Base-by-base conservation (phyloP, 768 basidiomycete genomes). In the Tylopilus sp. region DNA sequence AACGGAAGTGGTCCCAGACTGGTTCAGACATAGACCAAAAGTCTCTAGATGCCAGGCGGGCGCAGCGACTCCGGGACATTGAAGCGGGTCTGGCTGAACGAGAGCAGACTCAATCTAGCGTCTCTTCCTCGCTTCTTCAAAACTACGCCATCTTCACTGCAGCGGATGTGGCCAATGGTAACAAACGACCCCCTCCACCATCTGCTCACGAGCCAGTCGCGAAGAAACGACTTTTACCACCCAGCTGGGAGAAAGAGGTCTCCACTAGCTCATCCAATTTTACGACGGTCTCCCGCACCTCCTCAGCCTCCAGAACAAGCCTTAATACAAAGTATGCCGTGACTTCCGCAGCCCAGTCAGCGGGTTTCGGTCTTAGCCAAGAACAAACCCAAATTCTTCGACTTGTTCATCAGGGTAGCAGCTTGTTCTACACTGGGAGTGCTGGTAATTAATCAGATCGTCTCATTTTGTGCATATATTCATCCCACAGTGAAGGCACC, bases 381-480 rank as follows among this genome's bases (percentile, higher is more conserved):
- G 95, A 98, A 63, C 97, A 99, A 70, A 83, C 75, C 46, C 80
- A 86, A 52, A 90, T 99, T 43, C 72, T 97, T 53, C 77, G 80
- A 51, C 75, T 97, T 31, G 94, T 94, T 1, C 73, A 85, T 30
- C 74, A 80, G 12, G 83, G 82, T 3, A 68, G 83, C 41, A 95
- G 84, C 60, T 63, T 98, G 26, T 99, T 99, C 63, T 99, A 98
- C 68, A 99, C 95, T 2, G 97, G 97, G 23, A 92, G 90, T 74
- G 97, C 97, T 52, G 95, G 95, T 97, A 56, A 57, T 84, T 70
- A 26, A 42, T 42, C 39, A 30, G 33, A 15, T 38, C 17, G 43
- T 40, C 50, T 56, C 17, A 49, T 53, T 38, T 33, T 50, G 28
- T 40, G 51, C 59, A 63, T 60, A 61, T 52, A 54, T 52, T 31